Evolutionary conservation across 495 filamentous ascomycete species (phyloP).

Genomic region (Alectoria sarmentosa): DNA sequence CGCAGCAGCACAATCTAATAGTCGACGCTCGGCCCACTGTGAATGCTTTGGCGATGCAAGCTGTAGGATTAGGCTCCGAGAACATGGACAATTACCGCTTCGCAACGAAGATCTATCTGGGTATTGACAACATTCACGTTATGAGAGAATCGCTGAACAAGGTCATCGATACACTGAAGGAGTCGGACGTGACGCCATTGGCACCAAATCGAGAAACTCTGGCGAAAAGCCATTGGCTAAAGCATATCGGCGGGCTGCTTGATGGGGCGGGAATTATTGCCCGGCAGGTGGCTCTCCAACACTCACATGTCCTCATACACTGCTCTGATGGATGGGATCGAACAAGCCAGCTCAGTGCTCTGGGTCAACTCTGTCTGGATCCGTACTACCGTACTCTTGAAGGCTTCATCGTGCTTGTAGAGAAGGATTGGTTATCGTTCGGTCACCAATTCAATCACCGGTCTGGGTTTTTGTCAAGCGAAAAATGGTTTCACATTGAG

Average conservation of each 20-base stretch:
- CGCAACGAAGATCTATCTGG: constrained; percentile 87
- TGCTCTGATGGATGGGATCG: constrained; percentile 99
- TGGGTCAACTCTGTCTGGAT: constrained; percentile 89
- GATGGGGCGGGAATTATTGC: constrained; percentile 82
- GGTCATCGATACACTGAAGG: constrained; percentile 84
- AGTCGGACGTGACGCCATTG: constrained; percentile 79
- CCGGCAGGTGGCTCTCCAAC: constrained; percentile 80
- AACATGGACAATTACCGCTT: constrained; percentile 98
- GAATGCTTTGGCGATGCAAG: constrained; percentile 95
- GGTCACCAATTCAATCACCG: constrained; percentile 95
- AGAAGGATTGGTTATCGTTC: constrained; percentile 98
- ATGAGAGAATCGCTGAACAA: constrained; percentile 91
- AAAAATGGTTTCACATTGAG: constrained; percentile 92
- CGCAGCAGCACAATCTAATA: constrained; percentile 90
- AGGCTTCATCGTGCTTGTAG: constrained; percentile 89
- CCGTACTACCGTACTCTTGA: constrained; percentile 94
- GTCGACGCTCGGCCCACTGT: constrained; percentile 94
- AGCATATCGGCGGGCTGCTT: constrained; percentile 78
- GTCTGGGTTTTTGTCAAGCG: constrained; percentile 75
- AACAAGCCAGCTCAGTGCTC: constrained; percentile 89
- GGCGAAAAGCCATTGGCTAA: constrained; percentile 81
- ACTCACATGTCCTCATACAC: constrained; percentile 93
- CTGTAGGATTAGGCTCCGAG: constrained; percentile 86
- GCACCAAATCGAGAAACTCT: constrained; percentile 79
- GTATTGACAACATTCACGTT: constrained; percentile 98